A percentile compares a stretch with the other conserved stretches of the same genome.
Evolutionary conservation across 31 red algal genomes (phyloP).

Genomic region (Odonthalia washingtoniensis): DNA sequence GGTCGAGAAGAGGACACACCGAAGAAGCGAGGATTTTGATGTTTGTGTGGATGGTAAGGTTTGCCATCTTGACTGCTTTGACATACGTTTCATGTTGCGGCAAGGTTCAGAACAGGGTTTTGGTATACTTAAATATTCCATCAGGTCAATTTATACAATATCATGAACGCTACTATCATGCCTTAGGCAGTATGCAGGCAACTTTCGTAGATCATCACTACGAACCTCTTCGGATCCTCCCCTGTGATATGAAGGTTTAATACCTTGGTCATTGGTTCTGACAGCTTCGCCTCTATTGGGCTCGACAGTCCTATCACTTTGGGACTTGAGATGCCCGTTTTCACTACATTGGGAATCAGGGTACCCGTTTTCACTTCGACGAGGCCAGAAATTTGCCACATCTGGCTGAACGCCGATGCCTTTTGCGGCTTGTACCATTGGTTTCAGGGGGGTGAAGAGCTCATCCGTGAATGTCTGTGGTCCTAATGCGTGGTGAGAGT

Average conservation of each 20-base stretch:
- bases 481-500: background rate
- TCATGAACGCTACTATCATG: slow-evolving; percentile 21
- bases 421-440: slow-evolving; percentile 20
- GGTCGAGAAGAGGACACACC: slow-evolving; percentile 13
- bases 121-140: no score
- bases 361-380: background rate
- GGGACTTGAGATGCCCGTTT: background rate
- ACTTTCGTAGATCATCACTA: slow-evolving; percentile 35
- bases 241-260: no score
- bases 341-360: background rate
- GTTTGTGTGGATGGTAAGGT: background rate
- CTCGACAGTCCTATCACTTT: background rate
- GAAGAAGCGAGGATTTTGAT: background rate
- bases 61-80: background rate
- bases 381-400: slow-evolving; percentile 32
- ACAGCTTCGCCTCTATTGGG: no score
- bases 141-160: background rate
- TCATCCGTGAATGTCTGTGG: background rate
- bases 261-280: no score
- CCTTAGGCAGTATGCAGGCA: slow-evolving; percentile 42
- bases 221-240: slow-evolving; percentile 32
- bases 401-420: slow-evolving; percentile 21
- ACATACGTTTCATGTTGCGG: no score
- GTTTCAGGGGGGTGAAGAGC: slow-evolving; percentile 52
- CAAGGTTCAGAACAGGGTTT: no score